Percentiles rank a stretch among this genome's conserved stretches.
Conservation (phyloP, 2,329 filamentous ascomycete genomes). For the Pezicula carpinea region DNA sequence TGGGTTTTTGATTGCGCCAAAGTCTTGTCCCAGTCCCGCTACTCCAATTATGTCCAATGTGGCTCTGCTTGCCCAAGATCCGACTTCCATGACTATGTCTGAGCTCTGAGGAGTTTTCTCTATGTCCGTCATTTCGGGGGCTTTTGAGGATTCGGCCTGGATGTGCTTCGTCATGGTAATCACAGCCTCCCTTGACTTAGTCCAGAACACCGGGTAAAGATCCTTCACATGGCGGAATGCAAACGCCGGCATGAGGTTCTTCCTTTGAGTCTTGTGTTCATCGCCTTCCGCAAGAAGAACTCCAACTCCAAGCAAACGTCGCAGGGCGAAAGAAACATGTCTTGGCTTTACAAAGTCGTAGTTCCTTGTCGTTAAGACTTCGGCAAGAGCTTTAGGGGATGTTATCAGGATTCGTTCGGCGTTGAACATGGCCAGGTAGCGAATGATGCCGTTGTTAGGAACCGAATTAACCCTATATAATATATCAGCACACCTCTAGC, state of each 20-base stretch:
- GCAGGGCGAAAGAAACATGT: constrained; percentile 49
- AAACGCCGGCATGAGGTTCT: constrained; percentile 77
- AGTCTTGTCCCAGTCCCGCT: constrained; percentile 68
- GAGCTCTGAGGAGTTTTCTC: constrained; percentile 15
- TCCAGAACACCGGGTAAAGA: constrained; percentile 80
- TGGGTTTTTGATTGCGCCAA: constrained; percentile 59
- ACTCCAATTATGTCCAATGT: constrained; percentile 74
- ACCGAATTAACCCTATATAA: constrained; percentile 49
- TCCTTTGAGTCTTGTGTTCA: constrained; percentile 78
- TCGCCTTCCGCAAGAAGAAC: constrained; percentile 84
- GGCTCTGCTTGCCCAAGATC: constrained; percentile 59
- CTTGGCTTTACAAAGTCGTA: constrained; percentile 67
- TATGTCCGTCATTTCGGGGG: constrained; percentile 29
- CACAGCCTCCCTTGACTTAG: constrained; percentile 65
- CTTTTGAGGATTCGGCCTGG: constrained; percentile 32
- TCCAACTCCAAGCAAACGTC: constrained; percentile 63
- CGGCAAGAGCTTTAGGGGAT: constrained; percentile 60
- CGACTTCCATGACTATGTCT: constrained; percentile 44
- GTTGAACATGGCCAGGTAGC: constrained; percentile 60
- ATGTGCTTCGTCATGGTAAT: constrained; percentile 52
- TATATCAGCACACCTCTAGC: constrained; percentile 1
- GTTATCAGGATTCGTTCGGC: constrained; percentile 57
- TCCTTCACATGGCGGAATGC: constrained; percentile 82
- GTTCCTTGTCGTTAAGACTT: constrained; percentile 63
- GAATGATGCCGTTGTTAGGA: constrained; percentile 64